Evolutionary conservation across 768 basidiomycete genomes (phyloP), one percentile per base, ranked within the genome.

Genomic region (Psilocybe subaeruginosa): DNA sequence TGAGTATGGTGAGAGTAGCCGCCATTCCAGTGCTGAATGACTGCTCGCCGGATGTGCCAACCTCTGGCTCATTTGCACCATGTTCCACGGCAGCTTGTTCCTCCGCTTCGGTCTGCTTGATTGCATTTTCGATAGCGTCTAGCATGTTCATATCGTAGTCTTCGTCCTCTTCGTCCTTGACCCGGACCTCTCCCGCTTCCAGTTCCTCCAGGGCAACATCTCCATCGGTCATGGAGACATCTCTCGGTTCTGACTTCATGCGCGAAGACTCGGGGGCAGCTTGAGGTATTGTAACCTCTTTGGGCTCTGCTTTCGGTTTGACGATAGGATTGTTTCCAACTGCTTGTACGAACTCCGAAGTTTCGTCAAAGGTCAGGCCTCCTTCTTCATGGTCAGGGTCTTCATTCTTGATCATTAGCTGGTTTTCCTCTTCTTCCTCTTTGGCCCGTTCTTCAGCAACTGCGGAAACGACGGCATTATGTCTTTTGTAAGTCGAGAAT

Each of bases 291-390:
- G 56, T 54, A 9, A 70, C 60, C 66, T 81, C 82, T 55, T 69
- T 76, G 5, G 73, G 80, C 68, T 84, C 86, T 37, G 68, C 70
- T 67, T 89, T 85, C 35, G 80, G 69, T 35, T 72, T 79, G 43
- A 78, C 75, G 1, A 83, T 72, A 0, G 89, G 87, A 64, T 87
- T 85, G 64, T 86, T 87, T 1, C 87, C 86, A 50, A 93, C 92
- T 14, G 88, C 88, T 16, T 95, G 88, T 43, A 99, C 93, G 65
- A 99, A 99, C 73, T 98, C 97, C 0, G 95, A 94, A 0, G 97
- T 99, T 66, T 98, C 96, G 70, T 99, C 96, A 64, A 99, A 95
- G 0, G 91, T 92, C 33, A 98, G 79, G 19, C 90, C 91, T 17
- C 74, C 80, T 5, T 72, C 72, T 14, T 76, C 76, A 31, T 68